These are phyloP conservation scores for Neostapfia colusana DNA, from an alignment of 176 grass and related monocot species.

Conservation along the genomic window DNA sequence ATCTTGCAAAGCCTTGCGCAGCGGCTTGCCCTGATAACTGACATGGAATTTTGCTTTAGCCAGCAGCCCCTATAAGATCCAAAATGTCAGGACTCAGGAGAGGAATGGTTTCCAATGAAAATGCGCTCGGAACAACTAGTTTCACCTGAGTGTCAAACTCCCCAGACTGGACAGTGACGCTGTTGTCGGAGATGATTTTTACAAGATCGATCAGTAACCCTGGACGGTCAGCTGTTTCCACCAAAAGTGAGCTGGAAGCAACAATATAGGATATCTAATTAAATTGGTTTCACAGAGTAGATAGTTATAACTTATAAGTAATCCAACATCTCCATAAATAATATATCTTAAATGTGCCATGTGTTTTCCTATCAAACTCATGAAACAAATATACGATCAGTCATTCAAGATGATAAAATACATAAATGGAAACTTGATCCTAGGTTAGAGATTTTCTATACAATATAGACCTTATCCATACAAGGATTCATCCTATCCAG, in stretches of 20 bases:
- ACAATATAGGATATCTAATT: conserved; percentile 31
- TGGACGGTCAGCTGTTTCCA: conserved; percentile 86
- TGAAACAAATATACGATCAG: background rate
- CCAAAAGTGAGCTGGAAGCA: conserved; percentile 78
- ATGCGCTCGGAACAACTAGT: background rate
- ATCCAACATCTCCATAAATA: conserved; percentile 6
- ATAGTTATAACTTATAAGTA: conserved; percentile 4
- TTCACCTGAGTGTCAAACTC: conserved; percentile 94
- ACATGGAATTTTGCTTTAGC: conserved; percentile 99
- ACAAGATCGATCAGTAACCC: conserved; percentile 92
- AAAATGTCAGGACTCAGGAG: conserved; percentile 34
- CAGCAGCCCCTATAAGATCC: conserved; percentile 64
- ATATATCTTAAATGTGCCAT: background rate
- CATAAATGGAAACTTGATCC: background rate
- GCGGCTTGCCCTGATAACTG: conserved; percentile 69
- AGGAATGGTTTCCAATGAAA: conserved; percentile 21
- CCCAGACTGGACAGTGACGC: conserved; percentile 81
- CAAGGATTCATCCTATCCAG: background rate
- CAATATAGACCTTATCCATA: conserved; percentile 2
- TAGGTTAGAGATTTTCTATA: background rate
- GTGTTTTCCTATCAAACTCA: conserved; percentile 18
- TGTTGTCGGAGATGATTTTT: conserved; percentile 85
- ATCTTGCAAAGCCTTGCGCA: conserved; percentile 69
- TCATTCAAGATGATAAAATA: background rate
- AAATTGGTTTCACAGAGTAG: background rate